Conservation (phyloP, 345 rosid genomes). For the Brassica incana region DNA sequence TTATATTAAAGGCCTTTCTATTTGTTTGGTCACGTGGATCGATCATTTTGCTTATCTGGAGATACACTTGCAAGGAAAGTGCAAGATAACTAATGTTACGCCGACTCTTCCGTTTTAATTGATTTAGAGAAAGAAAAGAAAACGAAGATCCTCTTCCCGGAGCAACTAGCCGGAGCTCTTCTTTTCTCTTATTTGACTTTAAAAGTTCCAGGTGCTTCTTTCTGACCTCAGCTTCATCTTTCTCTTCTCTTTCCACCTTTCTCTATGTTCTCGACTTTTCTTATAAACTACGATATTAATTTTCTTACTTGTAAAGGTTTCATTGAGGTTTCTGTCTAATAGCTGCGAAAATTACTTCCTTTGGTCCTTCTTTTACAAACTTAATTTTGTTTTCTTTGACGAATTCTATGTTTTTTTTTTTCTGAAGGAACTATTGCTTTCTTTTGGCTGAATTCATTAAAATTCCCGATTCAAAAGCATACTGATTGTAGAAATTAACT, state of each 20-base stretch:
- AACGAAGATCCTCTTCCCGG: not conserved
- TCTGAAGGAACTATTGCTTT: not conserved
- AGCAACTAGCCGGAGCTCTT: not conserved
- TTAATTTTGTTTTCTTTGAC: not conserved
- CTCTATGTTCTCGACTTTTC: not conserved
- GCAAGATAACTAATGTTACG: not conserved
- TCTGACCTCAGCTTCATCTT: constrained; percentile 24
- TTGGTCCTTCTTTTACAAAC: not conserved
- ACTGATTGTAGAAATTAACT: not conserved
- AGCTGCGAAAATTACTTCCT: not conserved
- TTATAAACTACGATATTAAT: not conserved
- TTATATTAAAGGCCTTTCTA: not conserved
- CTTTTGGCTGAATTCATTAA: not conserved
- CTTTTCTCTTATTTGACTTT: constrained; percentile 17
- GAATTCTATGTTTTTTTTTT: not conserved
- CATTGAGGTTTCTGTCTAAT: not conserved
- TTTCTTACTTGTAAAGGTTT: not conserved
- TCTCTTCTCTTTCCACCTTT: not conserved
- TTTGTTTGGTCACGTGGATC: constrained; percentile 1
- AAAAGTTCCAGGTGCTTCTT: constrained; percentile 8
- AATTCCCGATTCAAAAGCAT: not conserved
- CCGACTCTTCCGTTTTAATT: constrained; percentile 1
- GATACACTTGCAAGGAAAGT: not conserved
- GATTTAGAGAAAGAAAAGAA: not conserved
- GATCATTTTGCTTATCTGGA: not conserved